phyloP scores from a whole-genome alignment of 202 grass and related monocot genomes.

The Bolboschoenoplectus hybrid region DNA sequence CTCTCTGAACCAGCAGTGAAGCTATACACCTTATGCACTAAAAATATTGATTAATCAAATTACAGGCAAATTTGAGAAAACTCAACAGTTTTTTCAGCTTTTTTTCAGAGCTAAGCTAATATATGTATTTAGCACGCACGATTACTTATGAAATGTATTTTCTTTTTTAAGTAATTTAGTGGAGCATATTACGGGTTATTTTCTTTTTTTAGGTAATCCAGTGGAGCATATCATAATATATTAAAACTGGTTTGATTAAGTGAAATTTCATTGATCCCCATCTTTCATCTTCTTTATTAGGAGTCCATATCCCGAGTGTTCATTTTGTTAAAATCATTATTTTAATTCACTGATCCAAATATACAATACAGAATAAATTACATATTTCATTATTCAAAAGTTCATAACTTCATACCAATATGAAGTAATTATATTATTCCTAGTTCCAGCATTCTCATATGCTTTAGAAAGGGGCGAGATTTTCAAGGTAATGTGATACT shows the following conservation, averaged over 20 bases:
- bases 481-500: background rate
- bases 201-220: background rate
- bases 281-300: background rate
- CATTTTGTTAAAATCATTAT: background rate
- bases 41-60: no score
- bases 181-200: background rate
- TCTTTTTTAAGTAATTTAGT: background rate
- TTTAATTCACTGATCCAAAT: background rate
- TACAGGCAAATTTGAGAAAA: no score
- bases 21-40: no score
- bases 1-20: no score
- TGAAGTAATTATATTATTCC: no score
- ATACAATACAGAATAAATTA: background rate
- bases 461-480: background rate
- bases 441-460: background rate
- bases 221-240: background rate
- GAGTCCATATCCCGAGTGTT: background rate
- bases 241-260: background rate
- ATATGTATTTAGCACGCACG: no score
- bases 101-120: no score
- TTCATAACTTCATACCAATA: no score
- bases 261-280: background rate
- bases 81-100: no score
- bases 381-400: background rate
- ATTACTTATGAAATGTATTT: background rate